Evolutionary conservation across 768 basidiomycete genomes (phyloP).

Genomic region (Omphalotus guepiniiformis): DNA sequence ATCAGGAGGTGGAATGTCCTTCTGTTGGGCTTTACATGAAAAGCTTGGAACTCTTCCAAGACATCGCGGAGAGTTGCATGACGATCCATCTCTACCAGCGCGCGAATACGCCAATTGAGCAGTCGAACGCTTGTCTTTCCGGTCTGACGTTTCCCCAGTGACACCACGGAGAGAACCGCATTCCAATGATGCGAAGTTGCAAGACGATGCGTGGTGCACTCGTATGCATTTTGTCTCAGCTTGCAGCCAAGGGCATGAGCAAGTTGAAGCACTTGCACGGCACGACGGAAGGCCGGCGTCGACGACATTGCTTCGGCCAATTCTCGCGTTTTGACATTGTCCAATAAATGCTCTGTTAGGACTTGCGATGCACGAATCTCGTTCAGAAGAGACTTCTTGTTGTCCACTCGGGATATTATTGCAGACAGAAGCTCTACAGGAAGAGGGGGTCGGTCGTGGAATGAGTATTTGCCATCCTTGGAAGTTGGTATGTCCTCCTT

Average conservation of each 20-base stretch:
- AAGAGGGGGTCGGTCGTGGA: background rate
- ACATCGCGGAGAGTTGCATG: slow-evolving; percentile 42
- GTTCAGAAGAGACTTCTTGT: background rate
- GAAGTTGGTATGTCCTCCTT: no score
- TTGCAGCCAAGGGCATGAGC: slow-evolving; percentile 46
- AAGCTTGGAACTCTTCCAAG: slow-evolving; percentile 46
- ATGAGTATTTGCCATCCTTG: background rate
- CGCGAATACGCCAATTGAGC: slow-evolving; percentile 68
- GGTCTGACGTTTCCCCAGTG: slow-evolving; percentile 44
- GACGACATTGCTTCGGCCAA: slow-evolving; percentile 29
- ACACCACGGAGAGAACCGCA: slow-evolving; percentile 42
- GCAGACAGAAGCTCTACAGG: background rate
- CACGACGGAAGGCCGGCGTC: slow-evolving; percentile 25
- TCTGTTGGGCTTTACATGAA: slow-evolving; percentile 44
- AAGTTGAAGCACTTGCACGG: slow-evolving; percentile 42
- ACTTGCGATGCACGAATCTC: background rate
- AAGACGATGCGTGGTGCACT: slow-evolving; percentile 47
- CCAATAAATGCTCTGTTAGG: slow-evolving; percentile 17
- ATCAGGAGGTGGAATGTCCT: slow-evolving; percentile 70
- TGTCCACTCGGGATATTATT: background rate
- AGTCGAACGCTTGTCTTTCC: slow-evolving; percentile 49
- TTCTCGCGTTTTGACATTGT: slow-evolving; percentile 28
- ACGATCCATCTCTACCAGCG: slow-evolving; percentile 50
- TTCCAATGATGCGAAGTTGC: slow-evolving; percentile 47
- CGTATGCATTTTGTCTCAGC: slow-evolving; percentile 54